Conservation (phyloP, 306 rosid genomes). For the Echinosophora koreensis region DNA sequence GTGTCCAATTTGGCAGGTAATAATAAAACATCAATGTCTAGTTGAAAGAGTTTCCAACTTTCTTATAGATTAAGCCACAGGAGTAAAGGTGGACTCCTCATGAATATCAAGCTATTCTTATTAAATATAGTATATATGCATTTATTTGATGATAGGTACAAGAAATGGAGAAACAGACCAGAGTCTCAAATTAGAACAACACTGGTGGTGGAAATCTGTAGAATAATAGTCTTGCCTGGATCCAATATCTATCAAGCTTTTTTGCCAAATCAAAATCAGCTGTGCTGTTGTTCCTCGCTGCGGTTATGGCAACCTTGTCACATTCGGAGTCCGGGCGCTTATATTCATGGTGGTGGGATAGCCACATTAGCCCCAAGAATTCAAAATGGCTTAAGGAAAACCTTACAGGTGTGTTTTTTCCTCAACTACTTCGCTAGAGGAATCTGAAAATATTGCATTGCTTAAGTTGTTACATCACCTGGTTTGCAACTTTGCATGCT, state of each 20-base stretch:
- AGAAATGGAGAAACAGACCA: conserved; percentile 38
- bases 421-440: conserved; percentile 1
- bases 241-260: conserved; percentile 51
- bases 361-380: conserved; percentile 88
- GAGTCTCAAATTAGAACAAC: conserved; percentile 39
- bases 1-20: conserved; percentile 52
- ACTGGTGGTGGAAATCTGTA: conserved; percentile 38
- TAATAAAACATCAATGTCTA: conserved; percentile 21
- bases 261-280: conserved; percentile 58
- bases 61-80: conserved; percentile 15
- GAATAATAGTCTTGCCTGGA: conserved; percentile 64
- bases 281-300: conserved; percentile 56
- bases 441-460: conserved; percentile 30
- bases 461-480: conserved; percentile 8
- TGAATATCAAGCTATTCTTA: conserved; percentile 26
- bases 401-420: conserved; percentile 72
- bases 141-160: conserved; percentile 50
- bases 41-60: conserved; percentile 31
- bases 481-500: neutral
- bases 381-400: conserved; percentile 99
- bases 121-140: neutral
- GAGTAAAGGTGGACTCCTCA: conserved; percentile 34
- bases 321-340: conserved; percentile 82
- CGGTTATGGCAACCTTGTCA: conserved; percentile 74
- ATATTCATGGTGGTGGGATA: conserved; percentile 99